These are phyloP conservation scores for Anthostomella pinea DNA, from an alignment of 2,329 filamentous ascomycete species.

Conservation along the genomic window DNA sequence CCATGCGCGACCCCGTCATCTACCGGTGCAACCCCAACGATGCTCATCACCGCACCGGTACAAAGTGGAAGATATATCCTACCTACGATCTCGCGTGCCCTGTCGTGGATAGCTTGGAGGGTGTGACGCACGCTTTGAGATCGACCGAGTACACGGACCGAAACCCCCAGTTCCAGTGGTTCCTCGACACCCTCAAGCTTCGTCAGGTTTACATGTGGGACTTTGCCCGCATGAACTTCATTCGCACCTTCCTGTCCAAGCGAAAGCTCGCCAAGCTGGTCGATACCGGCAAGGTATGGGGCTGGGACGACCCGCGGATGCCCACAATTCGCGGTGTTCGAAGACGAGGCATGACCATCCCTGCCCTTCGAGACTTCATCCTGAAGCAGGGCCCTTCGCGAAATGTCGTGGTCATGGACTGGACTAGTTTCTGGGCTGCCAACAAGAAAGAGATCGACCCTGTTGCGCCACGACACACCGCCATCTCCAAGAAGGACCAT, in stretches of 20 bases:
- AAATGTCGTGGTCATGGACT: constrained; percentile 82
- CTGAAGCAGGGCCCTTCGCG: constrained; percentile 80
- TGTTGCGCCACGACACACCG: constrained; percentile 69
- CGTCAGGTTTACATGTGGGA: constrained; percentile 82
- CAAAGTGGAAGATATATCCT: constrained; percentile 80
- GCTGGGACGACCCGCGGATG: constrained; percentile 87
- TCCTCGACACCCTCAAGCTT: constrained; percentile 69
- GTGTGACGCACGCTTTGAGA: constrained; percentile 77
- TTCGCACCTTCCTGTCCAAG: constrained; percentile 79
- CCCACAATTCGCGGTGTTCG: constrained; percentile 78
- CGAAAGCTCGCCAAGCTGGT: constrained; percentile 83
- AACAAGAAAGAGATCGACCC: constrained; percentile 86
- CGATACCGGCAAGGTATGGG: constrained; percentile 71
- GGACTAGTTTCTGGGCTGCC: constrained; percentile 68
- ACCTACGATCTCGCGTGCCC: constrained; percentile 87
- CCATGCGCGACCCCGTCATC: constrained; percentile 93
- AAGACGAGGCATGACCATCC: constrained; percentile 74
- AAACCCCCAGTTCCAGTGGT: constrained; percentile 85
- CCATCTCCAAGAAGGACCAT: constrained; percentile 66
- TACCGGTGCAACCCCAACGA: constrained; percentile 80
- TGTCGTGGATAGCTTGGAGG: constrained; percentile 76
- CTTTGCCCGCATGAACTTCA: constrained; percentile 81
- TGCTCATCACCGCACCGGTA: constrained; percentile 74
- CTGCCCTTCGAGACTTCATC: constrained; percentile 79
- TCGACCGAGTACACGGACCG: constrained; percentile 87